phyloP scores from a whole-genome alignment of 148 eudicot genomes.

The Rheum nobile region DNA sequence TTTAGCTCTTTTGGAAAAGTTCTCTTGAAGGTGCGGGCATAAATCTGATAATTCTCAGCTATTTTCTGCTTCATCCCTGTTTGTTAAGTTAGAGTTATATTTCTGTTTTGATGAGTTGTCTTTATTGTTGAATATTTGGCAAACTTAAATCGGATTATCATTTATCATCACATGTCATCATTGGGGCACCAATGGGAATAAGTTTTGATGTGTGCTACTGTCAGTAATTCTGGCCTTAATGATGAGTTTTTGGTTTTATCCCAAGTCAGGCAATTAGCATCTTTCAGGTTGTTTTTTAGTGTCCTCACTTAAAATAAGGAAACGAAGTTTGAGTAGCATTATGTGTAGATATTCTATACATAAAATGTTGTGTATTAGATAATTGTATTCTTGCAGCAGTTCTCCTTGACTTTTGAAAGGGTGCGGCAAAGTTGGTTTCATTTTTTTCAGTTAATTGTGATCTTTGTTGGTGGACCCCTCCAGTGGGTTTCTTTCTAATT shows the following conservation, averaged over 20 bases:
- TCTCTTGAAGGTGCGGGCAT: no score
- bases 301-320: not conserved
- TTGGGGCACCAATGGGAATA: not conserved
- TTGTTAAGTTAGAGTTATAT: not conserved
- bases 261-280: not conserved
- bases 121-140: no score
- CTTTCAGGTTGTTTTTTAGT: not conserved
- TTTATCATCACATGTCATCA: not conserved
- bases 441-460: not conserved
- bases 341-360: not conserved
- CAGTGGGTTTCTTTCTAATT: not conserved
- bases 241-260: not conserved
- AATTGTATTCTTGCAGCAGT: not conserved
- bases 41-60: no score
- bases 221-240: not conserved
- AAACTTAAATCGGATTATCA: no score
- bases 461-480: not conserved
- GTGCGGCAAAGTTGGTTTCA: not conserved
- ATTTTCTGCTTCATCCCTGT: not conserved
- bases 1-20: not conserved
- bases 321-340: not conserved
- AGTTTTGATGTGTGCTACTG: not conserved
- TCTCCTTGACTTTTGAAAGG: not conserved
- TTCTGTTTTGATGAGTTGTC: not conserved
- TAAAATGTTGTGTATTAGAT: not conserved